phyloP scores from a whole-genome alignment of 371 early-diverging fungal genomes.

The Circinella minor region DNA sequence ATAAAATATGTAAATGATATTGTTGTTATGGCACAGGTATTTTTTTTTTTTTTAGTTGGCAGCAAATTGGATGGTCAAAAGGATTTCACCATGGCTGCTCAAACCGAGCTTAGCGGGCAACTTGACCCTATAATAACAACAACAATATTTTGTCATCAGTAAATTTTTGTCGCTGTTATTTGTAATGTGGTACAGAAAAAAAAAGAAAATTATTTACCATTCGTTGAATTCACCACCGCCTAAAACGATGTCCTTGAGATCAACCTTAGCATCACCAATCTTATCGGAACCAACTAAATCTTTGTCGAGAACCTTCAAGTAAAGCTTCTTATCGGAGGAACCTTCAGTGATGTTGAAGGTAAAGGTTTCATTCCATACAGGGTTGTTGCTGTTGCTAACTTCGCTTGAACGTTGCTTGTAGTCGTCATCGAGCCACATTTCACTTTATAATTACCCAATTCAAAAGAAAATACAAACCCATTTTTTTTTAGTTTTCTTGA shows the following conservation, averaged over 20 bases:
- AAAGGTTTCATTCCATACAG: slow-evolving; percentile 52
- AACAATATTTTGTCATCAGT: too few species aligned
- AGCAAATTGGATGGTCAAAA: slow-evolving; percentile 31
- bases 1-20: too few species aligned
- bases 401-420: slow-evolving; percentile 45
- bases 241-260: slow-evolving; percentile 30
- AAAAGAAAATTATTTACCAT: slow-evolving; percentile 16
- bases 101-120: slow-evolving; percentile 48
- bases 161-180: slow-evolving; percentile 4
- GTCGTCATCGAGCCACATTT: slow-evolving; percentile 34
- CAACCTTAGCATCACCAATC: slow-evolving; percentile 40
- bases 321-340: slow-evolving; percentile 37
- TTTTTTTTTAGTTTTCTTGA: not conserved
- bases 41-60: slow-evolving; percentile 25
- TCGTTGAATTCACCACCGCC: slow-evolving; percentile 34
- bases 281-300: slow-evolving; percentile 38
- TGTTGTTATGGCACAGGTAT: too few species aligned
- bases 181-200: not conserved
- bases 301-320: slow-evolving; percentile 44
- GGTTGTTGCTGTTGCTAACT: slow-evolving; percentile 37
- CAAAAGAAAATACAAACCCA: not conserved
- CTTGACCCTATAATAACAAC: slow-evolving; percentile 17
- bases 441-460: slow-evolving; percentile 6
- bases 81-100: slow-evolving; percentile 47
- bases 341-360: slow-evolving; percentile 44